Evolutionary conservation across 1,139 yeast genomes (phyloP).

Genomic region (Hansenula sp.): DNA sequence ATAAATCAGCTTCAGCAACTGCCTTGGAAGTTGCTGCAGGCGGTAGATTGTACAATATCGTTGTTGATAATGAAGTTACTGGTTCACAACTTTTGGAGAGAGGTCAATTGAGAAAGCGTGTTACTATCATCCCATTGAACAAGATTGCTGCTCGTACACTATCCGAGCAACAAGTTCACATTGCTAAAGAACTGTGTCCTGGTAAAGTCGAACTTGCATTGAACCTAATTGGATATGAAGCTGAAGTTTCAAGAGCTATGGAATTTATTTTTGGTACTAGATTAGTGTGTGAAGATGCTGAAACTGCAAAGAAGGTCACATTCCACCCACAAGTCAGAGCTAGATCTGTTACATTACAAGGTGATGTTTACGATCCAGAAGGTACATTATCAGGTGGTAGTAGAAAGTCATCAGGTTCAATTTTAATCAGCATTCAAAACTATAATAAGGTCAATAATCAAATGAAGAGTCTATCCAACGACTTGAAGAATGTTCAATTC

Average conservation of each 20-base stretch:
- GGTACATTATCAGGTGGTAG: slow-evolving; percentile 98
- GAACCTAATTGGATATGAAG: slow-evolving; percentile 70
- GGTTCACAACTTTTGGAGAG: slow-evolving; percentile 78
- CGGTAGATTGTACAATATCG: slow-evolving; percentile 81
- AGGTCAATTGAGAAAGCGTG: slow-evolving; percentile 77
- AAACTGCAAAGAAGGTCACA: slow-evolving; percentile 83
- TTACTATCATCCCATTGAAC: slow-evolving; percentile 89
- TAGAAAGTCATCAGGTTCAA: slow-evolving; percentile 52
- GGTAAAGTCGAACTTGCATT: slow-evolving; percentile 86
- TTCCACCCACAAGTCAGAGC: slow-evolving; percentile 79
- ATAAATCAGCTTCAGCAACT: slow-evolving; percentile 59
- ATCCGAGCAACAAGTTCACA: slow-evolving; percentile 37
- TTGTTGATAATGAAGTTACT: slow-evolving; percentile 82
- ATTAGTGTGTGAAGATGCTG: slow-evolving; percentile 80
- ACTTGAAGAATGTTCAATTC: slow-evolving; percentile 37
- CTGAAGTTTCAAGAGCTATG: slow-evolving; percentile 77
- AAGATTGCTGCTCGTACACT: slow-evolving; percentile 64
- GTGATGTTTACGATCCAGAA: slow-evolving; percentile 93
- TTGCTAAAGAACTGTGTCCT: slow-evolving; percentile 73
- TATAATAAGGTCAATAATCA: slow-evolving; percentile 50
- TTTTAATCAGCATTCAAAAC: slow-evolving; percentile 64
- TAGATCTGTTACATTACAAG: slow-evolving; percentile 88
- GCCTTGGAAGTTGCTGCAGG: slow-evolving; percentile 97
- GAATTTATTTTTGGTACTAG: slow-evolving; percentile 88
- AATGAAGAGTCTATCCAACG: slow-evolving; percentile 35